Conservation (phyloP, 169 alveolate genomes). For the Babesia sp. region DNA sequence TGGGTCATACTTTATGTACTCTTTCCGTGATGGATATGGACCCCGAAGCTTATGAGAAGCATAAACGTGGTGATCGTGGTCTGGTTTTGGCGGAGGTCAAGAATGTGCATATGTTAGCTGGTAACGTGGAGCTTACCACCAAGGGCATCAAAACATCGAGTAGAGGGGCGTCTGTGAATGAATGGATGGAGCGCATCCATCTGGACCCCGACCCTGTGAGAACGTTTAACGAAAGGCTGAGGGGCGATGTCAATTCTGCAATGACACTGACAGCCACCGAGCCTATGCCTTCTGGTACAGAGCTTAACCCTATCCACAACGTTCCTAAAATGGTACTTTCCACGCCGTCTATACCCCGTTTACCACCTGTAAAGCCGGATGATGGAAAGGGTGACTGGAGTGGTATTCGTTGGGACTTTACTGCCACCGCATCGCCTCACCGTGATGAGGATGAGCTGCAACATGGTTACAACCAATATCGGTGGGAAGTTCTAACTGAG, state of each 20-base stretch:
- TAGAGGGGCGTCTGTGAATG: neutral
- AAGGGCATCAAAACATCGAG: neutral
- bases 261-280: neutral
- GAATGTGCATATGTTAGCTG: conserved; percentile 15
- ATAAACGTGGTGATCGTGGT: conserved; percentile 6
- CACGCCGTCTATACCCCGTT: neutral
- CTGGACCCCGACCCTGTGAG: conserved; percentile 3
- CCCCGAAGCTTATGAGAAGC: conserved; percentile 36
- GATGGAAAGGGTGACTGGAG: neutral
- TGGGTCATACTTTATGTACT: conserved; percentile 32
- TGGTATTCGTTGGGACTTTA: conserved; percentile 20
- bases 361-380: neutral
- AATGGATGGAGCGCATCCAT: conserved; percentile 13
- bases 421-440: conserved; percentile 1
- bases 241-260: neutral
- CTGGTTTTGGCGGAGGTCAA: conserved; percentile 25
- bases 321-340: conserved; percentile 13
- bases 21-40: conserved; percentile 46
- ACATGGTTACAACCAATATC: conserved; percentile 16
- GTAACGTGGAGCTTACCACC: conserved; percentile 3
- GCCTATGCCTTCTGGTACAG: neutral
- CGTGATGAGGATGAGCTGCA: neutral
- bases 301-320: conserved; percentile 1
- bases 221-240: neutral
- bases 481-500: conserved; percentile 41